Evolutionary conservation across 1,139 yeast species (phyloP).

Genomic region (Pichia sp.): DNA sequence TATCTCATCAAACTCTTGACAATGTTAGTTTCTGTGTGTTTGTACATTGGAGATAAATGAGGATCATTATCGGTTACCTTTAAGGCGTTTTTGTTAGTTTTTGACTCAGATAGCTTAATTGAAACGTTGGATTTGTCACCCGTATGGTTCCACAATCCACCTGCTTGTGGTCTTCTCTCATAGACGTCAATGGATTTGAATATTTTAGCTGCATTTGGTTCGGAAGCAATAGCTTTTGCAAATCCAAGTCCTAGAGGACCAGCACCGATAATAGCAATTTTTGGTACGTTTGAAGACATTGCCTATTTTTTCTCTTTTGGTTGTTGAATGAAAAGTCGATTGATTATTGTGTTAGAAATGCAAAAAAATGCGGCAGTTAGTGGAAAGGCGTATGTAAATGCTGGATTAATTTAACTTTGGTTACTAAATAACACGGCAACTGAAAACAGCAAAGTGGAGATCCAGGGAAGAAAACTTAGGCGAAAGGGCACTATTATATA

Average conservation of each 20-base stretch:
- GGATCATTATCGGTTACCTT: slow-evolving; percentile 25
- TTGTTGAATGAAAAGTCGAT: not conserved
- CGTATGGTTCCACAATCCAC: slow-evolving; percentile 42
- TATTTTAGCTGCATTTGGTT: slow-evolving; percentile 27
- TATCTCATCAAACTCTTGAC: slow-evolving; percentile 36
- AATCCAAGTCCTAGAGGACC: slow-evolving; percentile 44
- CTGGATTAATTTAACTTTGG: no score
- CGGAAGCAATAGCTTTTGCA: slow-evolving; percentile 39
- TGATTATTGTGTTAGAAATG: not conserved
- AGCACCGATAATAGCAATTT: slow-evolving; percentile 40
- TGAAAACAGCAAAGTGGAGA: no score
- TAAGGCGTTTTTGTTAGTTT: slow-evolving; percentile 17
- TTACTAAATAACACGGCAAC: no score
- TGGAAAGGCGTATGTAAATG: no score
- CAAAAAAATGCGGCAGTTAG: no score
- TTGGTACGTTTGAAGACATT: slow-evolving; percentile 4
- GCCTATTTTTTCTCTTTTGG: not conserved
- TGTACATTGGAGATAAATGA: slow-evolving; percentile 38
- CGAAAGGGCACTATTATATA: no score
- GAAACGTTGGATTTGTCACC: slow-evolving; percentile 22
- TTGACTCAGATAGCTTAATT: slow-evolving; percentile 8
- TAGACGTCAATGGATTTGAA: slow-evolving; percentile 31
- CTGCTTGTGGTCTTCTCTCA: slow-evolving; percentile 35
- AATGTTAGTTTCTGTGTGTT: slow-evolving; percentile 41
- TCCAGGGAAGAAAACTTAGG: no score